A percentile compares a stretch with the other conserved stretches of the same genome.
These are phyloP conservation scores for Nannochloris sp. DNA, from an alignment of 139 green algal genomes.

Conservation along the genomic window DNA sequence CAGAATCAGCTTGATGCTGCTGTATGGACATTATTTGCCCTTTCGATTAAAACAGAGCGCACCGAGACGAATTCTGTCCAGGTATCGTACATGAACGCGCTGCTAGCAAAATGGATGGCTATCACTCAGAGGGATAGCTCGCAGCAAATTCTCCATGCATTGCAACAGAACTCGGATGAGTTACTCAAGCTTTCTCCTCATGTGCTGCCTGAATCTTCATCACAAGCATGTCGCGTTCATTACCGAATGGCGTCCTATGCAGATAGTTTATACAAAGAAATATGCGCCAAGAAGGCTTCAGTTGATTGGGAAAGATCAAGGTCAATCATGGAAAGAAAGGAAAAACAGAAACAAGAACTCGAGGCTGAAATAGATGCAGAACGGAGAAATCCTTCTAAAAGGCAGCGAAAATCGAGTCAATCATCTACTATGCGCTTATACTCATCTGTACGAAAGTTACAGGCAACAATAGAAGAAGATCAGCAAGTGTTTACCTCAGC, in stretches of 20 bases:
- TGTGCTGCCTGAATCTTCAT: neutral
- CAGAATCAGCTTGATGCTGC: conserved; percentile 43
- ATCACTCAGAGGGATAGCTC: conserved; percentile 38
- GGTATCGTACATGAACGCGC: conserved; percentile 30
- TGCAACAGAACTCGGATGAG: conserved; percentile 1
- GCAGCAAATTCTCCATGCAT: neutral
- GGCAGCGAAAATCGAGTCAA: too few species aligned
- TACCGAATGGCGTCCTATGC: conserved; percentile 71
- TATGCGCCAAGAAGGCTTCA: conserved; percentile 32
- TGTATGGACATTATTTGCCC: conserved; percentile 12
- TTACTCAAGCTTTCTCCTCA: conserved; percentile 12
- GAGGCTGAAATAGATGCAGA: conserved; percentile 26
- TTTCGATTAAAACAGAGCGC: conserved; percentile 5
- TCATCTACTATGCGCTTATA: too few species aligned
- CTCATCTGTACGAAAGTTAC: neutral
- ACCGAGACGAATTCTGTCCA: neutral
- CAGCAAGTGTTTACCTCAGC: neutral
- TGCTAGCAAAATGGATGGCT: conserved; percentile 65
- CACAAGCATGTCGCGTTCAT: conserved; percentile 24
- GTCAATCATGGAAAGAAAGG: conserved; percentile 47
- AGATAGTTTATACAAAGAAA: conserved; percentile 54
- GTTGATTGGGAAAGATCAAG: conserved; percentile 50
- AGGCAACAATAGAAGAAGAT: neutral
- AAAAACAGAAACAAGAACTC: conserved; percentile 6
- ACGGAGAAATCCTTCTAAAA: neutral